Evolutionary conservation across 495 filamentous ascomycete species (phyloP), one percentile per base, ranked within the genome.

Genomic region (Aspergillus affinis): DNA sequence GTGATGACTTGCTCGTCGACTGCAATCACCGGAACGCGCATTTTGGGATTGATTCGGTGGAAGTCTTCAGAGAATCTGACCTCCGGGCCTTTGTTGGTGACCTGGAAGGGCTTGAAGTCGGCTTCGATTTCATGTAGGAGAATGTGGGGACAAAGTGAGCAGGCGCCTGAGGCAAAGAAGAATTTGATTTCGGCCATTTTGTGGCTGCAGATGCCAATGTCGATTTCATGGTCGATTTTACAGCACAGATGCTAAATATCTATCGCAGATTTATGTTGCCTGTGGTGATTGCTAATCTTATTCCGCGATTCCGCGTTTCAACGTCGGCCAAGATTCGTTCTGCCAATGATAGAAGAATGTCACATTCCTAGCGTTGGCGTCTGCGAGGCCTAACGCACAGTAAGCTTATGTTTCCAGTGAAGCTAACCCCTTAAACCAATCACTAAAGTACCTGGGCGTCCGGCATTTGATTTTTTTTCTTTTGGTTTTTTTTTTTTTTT

Each of bases 131-230:
- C 69, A 8, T 55, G 59, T 26, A 77, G 66, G 47, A 77, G 68
- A 27, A 73, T 70, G 54, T 76, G 75, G 0, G 73, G 67, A 6
- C 59, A 65, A 4, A 73, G 58, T 32, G 71, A 69, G 65, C 75
- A 78, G n/a, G 73, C 63, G 45, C 65, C 68, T 15, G 61, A 58
- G 17, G 61, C 50, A 32, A 62, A 65, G 63, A 65, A 74, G 13
- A 73, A 62, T 51, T 63, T 69, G 47, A 71, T 44, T 19, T 58
- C 17, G 27, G 65, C 48, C 59, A 30, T 57, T n/a, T 50, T 8
- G 23, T 41, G 41, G 20, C 23, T 26, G 23, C 2, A 26, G 23
- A 26, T 26, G 23, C 23, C 2, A 26, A 26, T 26, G 23, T 2
- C 2, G 4, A 26, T 26, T 4, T 26, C 23, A 26, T 2, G 23